These are phyloP conservation scores for Sporothrix inflata DNA, from an alignment of 2,329 filamentous ascomycete genomes.

Conservation along the genomic window DNA sequence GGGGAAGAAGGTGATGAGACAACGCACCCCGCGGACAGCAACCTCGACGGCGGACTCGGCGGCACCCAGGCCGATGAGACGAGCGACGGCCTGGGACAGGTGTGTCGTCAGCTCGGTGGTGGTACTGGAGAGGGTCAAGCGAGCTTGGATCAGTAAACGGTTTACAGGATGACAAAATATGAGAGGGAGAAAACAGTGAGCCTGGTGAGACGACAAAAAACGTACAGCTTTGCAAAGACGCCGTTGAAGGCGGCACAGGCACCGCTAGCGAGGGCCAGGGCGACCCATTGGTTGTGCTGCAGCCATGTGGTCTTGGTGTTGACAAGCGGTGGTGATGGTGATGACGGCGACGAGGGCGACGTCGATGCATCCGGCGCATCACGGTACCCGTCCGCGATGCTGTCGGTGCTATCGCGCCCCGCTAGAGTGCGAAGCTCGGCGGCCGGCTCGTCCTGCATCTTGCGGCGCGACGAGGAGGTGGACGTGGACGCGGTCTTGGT, in stretches of 20 bases:
- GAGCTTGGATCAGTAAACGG: background rate
- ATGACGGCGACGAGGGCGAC: background rate
- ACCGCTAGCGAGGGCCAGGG: constrained; percentile 73
- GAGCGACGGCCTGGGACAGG: constrained; percentile 52
- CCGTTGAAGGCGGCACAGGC: constrained; percentile 81
- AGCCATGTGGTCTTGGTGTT: constrained; percentile 35
- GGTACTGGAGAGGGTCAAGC: constrained; percentile 46
- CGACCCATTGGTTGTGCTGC: constrained; percentile 59
- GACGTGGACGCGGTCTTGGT: background rate
- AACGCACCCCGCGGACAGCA: constrained; percentile 53
- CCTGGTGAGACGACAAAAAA: too few species aligned
- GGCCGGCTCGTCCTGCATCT: constrained; percentile 21
- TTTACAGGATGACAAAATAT: background rate
- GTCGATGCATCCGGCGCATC: background rate
- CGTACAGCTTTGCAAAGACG: constrained; percentile 80
- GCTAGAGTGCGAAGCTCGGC: constrained; percentile 21
- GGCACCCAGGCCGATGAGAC: constrained; percentile 48
- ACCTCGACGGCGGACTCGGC: constrained; percentile 52
- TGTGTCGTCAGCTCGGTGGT: constrained; percentile 59
- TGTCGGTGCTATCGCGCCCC: background rate
- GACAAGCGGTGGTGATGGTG: background rate
- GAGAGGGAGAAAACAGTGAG: background rate
- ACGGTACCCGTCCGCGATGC: background rate
- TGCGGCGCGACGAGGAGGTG: background rate
- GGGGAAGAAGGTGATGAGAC: background rate